phyloP scores from a whole-genome alignment of 2,329 filamentous ascomycete species.

The Exophiala dermatitidis region DNA sequence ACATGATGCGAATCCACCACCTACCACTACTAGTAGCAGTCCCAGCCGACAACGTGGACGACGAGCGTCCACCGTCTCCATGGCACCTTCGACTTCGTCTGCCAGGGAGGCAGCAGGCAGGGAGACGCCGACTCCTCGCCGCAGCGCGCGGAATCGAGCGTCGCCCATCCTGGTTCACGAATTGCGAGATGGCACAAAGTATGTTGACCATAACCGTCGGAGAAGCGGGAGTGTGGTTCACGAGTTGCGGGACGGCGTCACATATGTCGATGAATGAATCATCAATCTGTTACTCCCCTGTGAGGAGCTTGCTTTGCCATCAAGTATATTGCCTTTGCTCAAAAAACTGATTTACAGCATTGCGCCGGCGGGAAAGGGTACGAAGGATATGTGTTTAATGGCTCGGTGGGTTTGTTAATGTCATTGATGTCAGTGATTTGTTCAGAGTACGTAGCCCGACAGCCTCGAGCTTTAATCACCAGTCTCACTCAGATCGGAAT shows the following conservation, averaged over 20 bases:
- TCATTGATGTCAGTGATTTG: too few species aligned
- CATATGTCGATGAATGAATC: slow-evolving; percentile 20
- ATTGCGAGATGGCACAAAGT: slow-evolving; percentile 26
- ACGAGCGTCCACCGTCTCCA: slow-evolving; percentile 13
- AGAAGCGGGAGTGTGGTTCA: slow-evolving; percentile 19
- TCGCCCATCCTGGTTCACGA: slow-evolving; percentile 25
- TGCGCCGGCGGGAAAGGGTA: too few species aligned
- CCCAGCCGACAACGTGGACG: slow-evolving; percentile 4
- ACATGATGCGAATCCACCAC: neutral
- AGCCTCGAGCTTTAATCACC: too few species aligned
- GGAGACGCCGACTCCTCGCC: slow-evolving; percentile 7
- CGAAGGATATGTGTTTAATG: too few species aligned
- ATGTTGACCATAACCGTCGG: slow-evolving; percentile 21
- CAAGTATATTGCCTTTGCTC: too few species aligned
- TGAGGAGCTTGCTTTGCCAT: neutral
- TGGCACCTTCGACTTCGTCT: slow-evolving; percentile 1
- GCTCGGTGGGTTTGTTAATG: too few species aligned
- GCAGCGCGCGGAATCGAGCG: slow-evolving; percentile 13
- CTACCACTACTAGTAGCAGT: neutral
- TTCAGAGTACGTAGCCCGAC: too few species aligned
- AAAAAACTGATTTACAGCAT: neutral
- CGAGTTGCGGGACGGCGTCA: slow-evolving; percentile 23
- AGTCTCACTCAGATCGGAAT: too few species aligned
- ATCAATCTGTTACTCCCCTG: neutral
- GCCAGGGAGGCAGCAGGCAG: neutral